Evolutionary conservation across 2,329 filamentous ascomycete genomes (phyloP).

Genomic region (Botryotinia convoluta): DNA sequence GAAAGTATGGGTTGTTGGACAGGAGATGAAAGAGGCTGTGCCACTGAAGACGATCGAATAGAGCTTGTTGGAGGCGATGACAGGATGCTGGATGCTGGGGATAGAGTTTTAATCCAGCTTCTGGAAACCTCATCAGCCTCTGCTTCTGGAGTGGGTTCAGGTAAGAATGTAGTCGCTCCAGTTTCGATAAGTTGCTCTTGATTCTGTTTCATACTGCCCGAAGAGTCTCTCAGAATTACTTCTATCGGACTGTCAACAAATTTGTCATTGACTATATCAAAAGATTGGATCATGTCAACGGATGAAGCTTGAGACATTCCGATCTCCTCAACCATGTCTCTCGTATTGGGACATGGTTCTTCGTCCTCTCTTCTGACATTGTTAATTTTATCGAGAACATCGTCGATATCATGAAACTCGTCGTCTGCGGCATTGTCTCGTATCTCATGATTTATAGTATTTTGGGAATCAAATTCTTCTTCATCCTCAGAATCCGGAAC

Average conservation of each 20-base stretch:
- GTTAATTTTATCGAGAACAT: not conserved
- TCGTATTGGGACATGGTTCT: not conserved
- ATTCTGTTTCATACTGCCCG: not conserved
- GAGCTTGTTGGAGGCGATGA: slow-evolving; percentile 27
- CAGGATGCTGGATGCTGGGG: slow-evolving; percentile 37
- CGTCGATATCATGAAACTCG: slow-evolving; percentile 13
- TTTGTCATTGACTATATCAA: not conserved
- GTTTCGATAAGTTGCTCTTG: not conserved
- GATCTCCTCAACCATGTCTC: not conserved
- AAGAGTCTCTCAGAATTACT: not conserved
- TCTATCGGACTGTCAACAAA: not conserved
- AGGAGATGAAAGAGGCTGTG: not conserved
- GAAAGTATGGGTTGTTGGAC: not conserved
- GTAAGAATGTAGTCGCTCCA: not conserved
- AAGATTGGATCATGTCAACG: slow-evolving; percentile 14
- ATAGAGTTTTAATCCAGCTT: slow-evolving; percentile 42
- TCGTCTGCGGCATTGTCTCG: slow-evolving; percentile 13
- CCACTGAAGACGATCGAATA: slow-evolving; percentile 18
- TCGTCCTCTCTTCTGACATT: not conserved
- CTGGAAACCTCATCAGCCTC: slow-evolving; percentile 41
- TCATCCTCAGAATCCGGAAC: slow-evolving; percentile 41
- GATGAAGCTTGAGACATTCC: slow-evolving; percentile 18
- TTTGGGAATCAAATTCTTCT: slow-evolving; percentile 32
- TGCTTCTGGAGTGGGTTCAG: slow-evolving; percentile 2
- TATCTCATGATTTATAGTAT: slow-evolving; percentile 13